Conservation (phyloP, 2,329 filamentous ascomycete species). For the Fonsecaea nubica region DNA sequence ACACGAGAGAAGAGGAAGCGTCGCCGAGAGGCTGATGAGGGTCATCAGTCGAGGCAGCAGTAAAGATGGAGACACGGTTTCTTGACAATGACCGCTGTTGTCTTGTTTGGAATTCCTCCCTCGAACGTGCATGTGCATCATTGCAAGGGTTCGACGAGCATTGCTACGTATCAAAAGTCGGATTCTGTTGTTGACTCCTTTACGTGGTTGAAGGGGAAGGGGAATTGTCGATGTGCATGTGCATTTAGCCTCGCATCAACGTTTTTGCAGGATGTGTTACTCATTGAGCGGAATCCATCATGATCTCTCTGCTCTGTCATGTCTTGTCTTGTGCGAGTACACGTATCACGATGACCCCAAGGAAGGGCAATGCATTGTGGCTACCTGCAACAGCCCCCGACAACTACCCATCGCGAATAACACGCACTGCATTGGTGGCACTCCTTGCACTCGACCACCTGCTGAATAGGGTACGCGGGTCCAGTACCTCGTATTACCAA, state of each 20-base stretch:
- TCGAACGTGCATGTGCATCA: not conserved
- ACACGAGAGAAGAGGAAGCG: slow-evolving; percentile 13
- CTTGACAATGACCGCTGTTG: not conserved
- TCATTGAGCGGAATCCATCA: not conserved
- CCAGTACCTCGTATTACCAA: too few species aligned
- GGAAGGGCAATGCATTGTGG: too few species aligned
- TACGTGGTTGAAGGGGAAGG: too few species aligned
- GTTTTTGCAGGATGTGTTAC: not conserved
- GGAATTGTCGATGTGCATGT: too few species aligned
- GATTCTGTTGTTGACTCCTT: not conserved
- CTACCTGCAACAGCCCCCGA: too few species aligned
- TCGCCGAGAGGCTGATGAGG: slow-evolving; percentile 19
- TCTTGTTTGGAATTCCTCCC: not conserved
- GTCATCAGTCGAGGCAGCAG: slow-evolving; percentile 23
- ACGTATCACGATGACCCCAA: too few species aligned
- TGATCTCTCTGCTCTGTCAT: too few species aligned
- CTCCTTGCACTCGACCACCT: too few species aligned
- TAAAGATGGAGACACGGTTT: slow-evolving; percentile 5
- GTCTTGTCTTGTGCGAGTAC: too few species aligned
- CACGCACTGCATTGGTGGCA: too few species aligned
- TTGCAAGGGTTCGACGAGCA: not conserved
- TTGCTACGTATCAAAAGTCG: not conserved
- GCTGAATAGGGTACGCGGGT: too few species aligned
- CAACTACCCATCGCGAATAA: too few species aligned
- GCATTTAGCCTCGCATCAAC: not conserved